phyloP scores from a whole-genome alignment of 164 flowering plant species.

The Sedum album region DNA sequence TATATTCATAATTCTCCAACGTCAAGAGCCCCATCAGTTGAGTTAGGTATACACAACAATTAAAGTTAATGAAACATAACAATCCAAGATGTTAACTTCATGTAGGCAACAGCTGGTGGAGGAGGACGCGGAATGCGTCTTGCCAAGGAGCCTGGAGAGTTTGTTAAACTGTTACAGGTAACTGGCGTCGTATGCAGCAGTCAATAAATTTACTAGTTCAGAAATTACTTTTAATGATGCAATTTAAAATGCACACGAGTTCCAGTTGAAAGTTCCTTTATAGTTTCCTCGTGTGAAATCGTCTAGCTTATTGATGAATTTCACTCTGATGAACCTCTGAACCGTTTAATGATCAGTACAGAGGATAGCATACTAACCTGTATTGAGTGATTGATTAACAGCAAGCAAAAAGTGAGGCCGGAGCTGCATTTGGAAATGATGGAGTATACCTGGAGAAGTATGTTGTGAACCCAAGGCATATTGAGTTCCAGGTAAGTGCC shows the following conservation, averaged over 20 bases:
- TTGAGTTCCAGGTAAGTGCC: constrained; percentile 86
- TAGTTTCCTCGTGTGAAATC: neutral
- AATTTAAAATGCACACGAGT: neutral
- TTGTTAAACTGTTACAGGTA: no score
- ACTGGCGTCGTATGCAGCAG: neutral
- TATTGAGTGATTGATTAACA: no score
- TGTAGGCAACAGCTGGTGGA: constrained; percentile 98
- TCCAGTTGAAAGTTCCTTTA: neutral
- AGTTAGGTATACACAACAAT: no score
- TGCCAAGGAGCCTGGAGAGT: no score
- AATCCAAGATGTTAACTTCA: constrained; percentile 8
- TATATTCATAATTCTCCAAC: neutral
- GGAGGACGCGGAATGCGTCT: no score
- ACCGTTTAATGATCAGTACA: neutral
- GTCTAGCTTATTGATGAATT: neutral
- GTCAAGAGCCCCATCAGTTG: neutral
- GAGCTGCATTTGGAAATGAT: constrained; percentile 98
- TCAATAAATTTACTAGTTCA: neutral
- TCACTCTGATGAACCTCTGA: neutral
- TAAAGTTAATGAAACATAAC: no score
- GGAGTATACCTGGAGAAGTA: no score
- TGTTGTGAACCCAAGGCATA: no score
- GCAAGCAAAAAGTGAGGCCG: constrained; percentile 99
- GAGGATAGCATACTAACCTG: neutral
- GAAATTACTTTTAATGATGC: neutral